phyloP scores from a whole-genome alignment of 1,139 yeast species.

The Pichia inconspicua region DNA sequence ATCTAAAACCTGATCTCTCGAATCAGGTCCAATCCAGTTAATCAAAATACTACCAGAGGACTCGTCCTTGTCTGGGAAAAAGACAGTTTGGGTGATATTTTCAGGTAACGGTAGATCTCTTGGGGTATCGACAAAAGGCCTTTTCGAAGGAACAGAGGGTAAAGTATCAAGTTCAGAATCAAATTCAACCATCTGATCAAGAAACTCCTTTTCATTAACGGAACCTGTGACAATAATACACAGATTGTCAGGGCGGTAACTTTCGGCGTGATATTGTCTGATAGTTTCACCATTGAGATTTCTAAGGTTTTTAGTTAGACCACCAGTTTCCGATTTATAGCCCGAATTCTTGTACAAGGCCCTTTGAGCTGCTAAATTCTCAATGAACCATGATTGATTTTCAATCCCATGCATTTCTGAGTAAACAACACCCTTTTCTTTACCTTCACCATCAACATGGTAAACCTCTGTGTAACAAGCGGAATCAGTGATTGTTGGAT shows the following conservation, averaged over 20 bases:
- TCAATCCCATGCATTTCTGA: conserved; percentile 97
- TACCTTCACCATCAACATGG: conserved; percentile 84
- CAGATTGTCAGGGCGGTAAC: conserved; percentile 79
- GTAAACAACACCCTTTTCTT: conserved; percentile 94
- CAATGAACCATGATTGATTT: conserved; percentile 65
- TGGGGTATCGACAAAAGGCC: conserved; percentile 83
- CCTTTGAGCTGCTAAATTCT: conserved; percentile 58
- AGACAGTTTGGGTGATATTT: conserved; percentile 41
- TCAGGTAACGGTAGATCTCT: conserved; percentile 33
- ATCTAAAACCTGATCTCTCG: conserved; percentile 43
- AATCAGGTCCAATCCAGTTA: conserved; percentile 79
- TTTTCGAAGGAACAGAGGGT: conserved; percentile 32
- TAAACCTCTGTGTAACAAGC: conserved; percentile 93
- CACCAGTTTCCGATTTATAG: conserved; percentile 92
- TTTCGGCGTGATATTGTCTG: conserved; percentile 57
- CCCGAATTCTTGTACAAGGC: conserved; percentile 61
- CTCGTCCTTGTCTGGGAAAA: conserved; percentile 88
- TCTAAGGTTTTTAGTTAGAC: conserved; percentile 71
- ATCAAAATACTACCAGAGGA: conserved; percentile 68
- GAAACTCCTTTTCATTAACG: conserved; percentile 64
- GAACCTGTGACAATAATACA: conserved; percentile 80
- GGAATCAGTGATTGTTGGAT: conserved; percentile 82
- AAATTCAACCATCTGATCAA: conserved; percentile 52
- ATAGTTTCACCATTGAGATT: conserved; percentile 66
- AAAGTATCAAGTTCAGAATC: conserved; percentile 48